Conservation (phyloP, 306 rosid genomes). For the Leucaena leucocephala region DNA sequence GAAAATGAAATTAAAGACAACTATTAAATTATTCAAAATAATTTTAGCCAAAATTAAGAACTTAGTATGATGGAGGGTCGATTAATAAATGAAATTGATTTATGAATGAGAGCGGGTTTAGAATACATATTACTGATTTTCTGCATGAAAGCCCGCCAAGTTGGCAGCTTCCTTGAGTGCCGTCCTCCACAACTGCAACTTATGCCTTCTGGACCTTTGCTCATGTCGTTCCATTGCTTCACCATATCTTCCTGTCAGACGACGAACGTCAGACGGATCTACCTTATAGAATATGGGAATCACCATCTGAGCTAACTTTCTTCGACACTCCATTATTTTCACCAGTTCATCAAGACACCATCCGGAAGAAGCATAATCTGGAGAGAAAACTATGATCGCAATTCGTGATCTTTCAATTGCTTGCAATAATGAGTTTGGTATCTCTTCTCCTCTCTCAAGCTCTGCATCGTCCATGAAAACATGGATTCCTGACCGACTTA, state of each 20-base stretch:
- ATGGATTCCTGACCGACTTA: slow-evolving; percentile 14
- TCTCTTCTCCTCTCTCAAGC: slow-evolving; percentile 2
- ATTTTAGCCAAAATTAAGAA: too few species aligned
- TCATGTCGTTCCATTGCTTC: background rate
- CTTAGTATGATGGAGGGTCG: too few species aligned
- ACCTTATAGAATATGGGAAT: background rate
- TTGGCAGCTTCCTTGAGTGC: background rate
- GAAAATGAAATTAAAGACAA: too few species aligned
- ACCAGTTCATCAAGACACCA: slow-evolving; percentile 25
- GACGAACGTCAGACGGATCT: background rate
- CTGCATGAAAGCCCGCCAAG: background rate
- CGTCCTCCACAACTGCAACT: background rate
- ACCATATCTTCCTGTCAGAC: background rate
- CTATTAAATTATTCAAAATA: too few species aligned
- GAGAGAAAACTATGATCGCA: slow-evolving; percentile 13
- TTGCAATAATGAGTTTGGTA: background rate
- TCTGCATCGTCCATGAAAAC: slow-evolving; percentile 11
- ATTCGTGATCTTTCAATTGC: slow-evolving; percentile 26
- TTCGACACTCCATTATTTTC: too few species aligned
- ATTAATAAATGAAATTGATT: too few species aligned
- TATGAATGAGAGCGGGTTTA: too few species aligned
- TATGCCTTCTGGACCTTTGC: too few species aligned
- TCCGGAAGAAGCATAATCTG: background rate
- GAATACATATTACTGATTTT: background rate
- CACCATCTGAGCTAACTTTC: too few species aligned